phyloP scores from a whole-genome alignment of 768 basidiomycete genomes.

The Phylloporus sp. region DNA sequence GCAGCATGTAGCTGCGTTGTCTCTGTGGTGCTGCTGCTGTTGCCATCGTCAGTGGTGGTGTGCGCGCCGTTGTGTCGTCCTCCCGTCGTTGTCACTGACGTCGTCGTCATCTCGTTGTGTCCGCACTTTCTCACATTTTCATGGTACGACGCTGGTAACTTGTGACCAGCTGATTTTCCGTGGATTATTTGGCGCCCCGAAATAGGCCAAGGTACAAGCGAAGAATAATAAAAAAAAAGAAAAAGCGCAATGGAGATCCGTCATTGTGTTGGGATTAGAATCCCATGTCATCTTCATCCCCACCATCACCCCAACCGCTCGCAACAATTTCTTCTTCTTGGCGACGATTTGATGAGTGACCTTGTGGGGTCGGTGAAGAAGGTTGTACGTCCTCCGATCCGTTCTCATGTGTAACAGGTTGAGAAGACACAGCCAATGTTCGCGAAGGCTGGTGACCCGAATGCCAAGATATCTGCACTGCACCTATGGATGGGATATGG shows the following conservation, averaged over 20 bases:
- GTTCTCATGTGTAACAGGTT: slow-evolving; percentile 18
- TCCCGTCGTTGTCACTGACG: no score
- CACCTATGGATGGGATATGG: slow-evolving; percentile 61
- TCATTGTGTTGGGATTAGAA: slow-evolving; percentile 35
- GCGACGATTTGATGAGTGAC: slow-evolving; percentile 30
- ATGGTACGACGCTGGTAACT: slow-evolving; percentile 3
- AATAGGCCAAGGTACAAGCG: slow-evolving; percentile 15
- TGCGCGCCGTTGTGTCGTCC: no score
- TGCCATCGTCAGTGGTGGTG: no score
- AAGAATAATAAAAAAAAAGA: background rate
- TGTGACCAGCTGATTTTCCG: slow-evolving; percentile 8
- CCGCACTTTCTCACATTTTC: no score
- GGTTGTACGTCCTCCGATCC: slow-evolving; percentile 25
- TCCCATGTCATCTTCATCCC: slow-evolving; percentile 72
- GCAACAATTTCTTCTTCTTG: slow-evolving; percentile 62
- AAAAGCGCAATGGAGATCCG: slow-evolving; percentile 1
- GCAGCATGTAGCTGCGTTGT: no score
- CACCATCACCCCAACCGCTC: slow-evolving; percentile 66
- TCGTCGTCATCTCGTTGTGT: no score
- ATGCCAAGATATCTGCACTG: slow-evolving; percentile 67
- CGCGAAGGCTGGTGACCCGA: slow-evolving; percentile 32
- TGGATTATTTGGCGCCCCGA: slow-evolving; percentile 10
- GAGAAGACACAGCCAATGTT: slow-evolving; percentile 20
- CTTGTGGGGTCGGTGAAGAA: slow-evolving; percentile 11
- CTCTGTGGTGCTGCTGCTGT: no score